These are phyloP conservation scores for Tylopilus plumbeoviolaceoides DNA, from an alignment of 768 basidiomycete species.

Conservation along the genomic window DNA sequence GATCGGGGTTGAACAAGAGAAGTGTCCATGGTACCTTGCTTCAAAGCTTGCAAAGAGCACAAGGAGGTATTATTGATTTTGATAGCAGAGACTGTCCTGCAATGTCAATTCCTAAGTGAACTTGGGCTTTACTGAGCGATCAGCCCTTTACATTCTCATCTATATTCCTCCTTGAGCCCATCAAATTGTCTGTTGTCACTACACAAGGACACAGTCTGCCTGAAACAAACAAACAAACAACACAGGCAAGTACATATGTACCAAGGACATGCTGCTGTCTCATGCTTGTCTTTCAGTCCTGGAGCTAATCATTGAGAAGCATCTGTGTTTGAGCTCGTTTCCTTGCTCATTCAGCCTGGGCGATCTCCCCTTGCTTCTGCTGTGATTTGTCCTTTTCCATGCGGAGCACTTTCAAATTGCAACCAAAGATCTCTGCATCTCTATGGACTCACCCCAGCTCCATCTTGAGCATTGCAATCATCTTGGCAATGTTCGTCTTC, in stretches of 20 bases:
- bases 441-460: conserved; percentile 72
- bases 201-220: neutral
- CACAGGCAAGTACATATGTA: conserved; percentile 40
- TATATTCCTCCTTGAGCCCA: conserved; percentile 61
- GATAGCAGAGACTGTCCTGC: conserved; percentile 72
- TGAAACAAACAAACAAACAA: neutral
- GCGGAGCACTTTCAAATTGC: conserved; percentile 66
- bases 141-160: conserved; percentile 85
- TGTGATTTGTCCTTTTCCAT: conserved; percentile 64
- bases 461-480: conserved; percentile 63
- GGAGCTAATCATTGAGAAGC: conserved; percentile 63
- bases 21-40: conserved; percentile 47
- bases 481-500: conserved; percentile 61
- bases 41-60: conserved; percentile 67
- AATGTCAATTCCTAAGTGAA: conserved; percentile 81
- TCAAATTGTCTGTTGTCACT: conserved; percentile 56
- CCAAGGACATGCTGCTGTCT: conserved; percentile 47
- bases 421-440: conserved; percentile 75
- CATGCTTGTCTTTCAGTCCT: conserved; percentile 41
- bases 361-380: conserved; percentile 49
- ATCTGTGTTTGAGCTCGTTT: conserved; percentile 68
- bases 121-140: conserved; percentile 90
- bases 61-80: conserved; percentile 87
- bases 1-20: neutral
- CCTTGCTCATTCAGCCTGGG: conserved; percentile 55